A percentile compares a stretch with the other conserved stretches of the same genome.
These are phyloP conservation scores for Neohortaea acidophila DNA, from an alignment of 495 filamentous ascomycete genomes.

Conservation along the genomic window DNA sequence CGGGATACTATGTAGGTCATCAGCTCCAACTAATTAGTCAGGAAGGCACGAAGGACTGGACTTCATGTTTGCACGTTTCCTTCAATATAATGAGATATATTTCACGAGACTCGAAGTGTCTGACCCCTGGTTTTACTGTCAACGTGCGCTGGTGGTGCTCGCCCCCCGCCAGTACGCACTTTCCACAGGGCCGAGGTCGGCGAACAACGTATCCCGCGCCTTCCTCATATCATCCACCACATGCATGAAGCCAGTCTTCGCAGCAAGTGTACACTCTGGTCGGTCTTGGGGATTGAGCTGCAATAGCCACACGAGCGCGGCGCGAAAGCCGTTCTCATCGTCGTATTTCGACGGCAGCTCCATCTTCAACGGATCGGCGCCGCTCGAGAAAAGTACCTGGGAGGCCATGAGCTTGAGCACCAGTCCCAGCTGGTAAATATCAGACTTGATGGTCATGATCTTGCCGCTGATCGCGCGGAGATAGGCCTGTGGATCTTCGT, in stretches of 20 bases:
- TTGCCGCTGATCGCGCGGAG: not conserved
- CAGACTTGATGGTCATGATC: slow-evolving; percentile 1
- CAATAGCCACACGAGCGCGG: not conserved
- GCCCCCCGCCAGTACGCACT: no score
- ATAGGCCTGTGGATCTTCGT: not conserved
- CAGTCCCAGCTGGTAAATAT: not conserved
- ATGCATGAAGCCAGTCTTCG: not conserved
- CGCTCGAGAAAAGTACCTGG: not conserved
- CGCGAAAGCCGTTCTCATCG: not conserved
- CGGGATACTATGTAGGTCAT: no score
- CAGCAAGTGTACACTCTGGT: not conserved
- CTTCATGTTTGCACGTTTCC: no score
- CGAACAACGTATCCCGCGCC: not conserved
- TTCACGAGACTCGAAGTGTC: no score
- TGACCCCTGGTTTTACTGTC: no score
- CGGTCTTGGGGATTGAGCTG: not conserved
- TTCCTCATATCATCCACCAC: not conserved
- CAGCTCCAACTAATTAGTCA: no score
- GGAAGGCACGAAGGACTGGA: no score
- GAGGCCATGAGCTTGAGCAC: not conserved
- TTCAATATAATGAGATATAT: no score
- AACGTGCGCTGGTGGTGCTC: no score
- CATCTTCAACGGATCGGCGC: not conserved
- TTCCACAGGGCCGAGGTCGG: no score
- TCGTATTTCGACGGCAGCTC: not conserved